Conservation (phyloP, 805 yeast species). For the Saturnispora kantuleensis region DNA sequence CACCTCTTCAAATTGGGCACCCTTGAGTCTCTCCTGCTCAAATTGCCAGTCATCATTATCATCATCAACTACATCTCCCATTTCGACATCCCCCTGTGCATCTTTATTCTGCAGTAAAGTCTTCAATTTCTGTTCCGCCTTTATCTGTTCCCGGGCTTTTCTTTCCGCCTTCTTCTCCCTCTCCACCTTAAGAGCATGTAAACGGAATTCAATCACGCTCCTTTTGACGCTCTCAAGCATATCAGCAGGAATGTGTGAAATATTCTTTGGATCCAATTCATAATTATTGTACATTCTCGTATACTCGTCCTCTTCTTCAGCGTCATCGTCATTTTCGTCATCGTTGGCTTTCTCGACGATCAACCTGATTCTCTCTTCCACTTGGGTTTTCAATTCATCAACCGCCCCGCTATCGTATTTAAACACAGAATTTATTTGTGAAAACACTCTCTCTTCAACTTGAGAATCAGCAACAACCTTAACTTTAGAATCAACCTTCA, state of each 20-base stretch:
- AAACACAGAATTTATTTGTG: background rate
- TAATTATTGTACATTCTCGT: constrained; percentile 24
- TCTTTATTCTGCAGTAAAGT: constrained; percentile 27
- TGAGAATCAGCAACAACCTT: background rate
- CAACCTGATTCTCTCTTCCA: background rate
- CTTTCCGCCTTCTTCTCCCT: constrained; percentile 41
- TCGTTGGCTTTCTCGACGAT: background rate
- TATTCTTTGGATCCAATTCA: constrained; percentile 46
- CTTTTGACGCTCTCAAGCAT: constrained; percentile 42
- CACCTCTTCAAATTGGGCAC: constrained; percentile 16
- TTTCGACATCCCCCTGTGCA: constrained; percentile 12
- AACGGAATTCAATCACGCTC: constrained; percentile 47
- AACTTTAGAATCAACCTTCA: constrained; percentile 6
- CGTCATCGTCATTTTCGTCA: background rate
- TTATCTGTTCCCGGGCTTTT: constrained; percentile 36
- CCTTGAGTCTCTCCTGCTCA: constrained; percentile 15
- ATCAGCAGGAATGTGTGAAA: constrained; percentile 46
- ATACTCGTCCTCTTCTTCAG: constrained; percentile 13
- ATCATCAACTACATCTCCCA: constrained; percentile 21
- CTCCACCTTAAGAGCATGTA: constrained; percentile 44
- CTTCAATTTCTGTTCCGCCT: constrained; percentile 39
- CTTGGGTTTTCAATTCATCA: background rate
- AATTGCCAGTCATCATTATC: constrained; percentile 22
- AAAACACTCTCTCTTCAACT: background rate
- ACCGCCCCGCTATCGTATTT: background rate